Conservation (phyloP, 768 basidiomycete genomes). For the Boletus reticuloceps region DNA sequence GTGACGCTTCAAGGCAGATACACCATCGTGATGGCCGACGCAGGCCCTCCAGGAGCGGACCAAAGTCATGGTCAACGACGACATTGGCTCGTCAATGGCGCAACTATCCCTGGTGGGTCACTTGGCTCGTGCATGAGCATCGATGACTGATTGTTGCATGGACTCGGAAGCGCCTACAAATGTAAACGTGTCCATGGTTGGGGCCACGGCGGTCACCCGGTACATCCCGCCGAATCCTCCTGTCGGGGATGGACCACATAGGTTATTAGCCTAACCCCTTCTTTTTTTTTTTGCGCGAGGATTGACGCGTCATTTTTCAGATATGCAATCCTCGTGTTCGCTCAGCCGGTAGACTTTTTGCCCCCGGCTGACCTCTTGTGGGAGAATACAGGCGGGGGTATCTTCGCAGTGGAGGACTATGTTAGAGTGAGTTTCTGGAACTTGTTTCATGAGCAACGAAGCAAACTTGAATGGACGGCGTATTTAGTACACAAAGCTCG, state of each 20-base stretch:
- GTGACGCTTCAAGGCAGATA: slow-evolving; percentile 46
- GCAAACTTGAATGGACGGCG: neutral
- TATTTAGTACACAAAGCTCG: slow-evolving; percentile 51
- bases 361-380: slow-evolving; percentile 56
- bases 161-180: slow-evolving; percentile 25
- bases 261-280: slow-evolving; percentile 46
- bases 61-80: slow-evolving; percentile 59
- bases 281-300: neutral
- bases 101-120: slow-evolving; percentile 43
- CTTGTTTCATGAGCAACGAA: neutral
- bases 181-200: slow-evolving; percentile 39
- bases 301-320: slow-evolving; percentile 33
- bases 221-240: slow-evolving; percentile 75
- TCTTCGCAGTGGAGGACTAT: slow-evolving; percentile 58
- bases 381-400: slow-evolving; percentile 49
- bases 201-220: slow-evolving; percentile 52
- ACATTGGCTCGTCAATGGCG: slow-evolving; percentile 80
- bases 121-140: neutral
- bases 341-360: slow-evolving; percentile 60
- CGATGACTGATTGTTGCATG: neutral
- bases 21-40: slow-evolving; percentile 77
- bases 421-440: slow-evolving; percentile 40
- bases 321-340: slow-evolving; percentile 65
- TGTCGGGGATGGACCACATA: slow-evolving; percentile 68
- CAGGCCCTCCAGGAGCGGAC: slow-evolving; percentile 62